Percentiles rank a stretch among this genome's conserved stretches.
These are phyloP conservation scores for Sporothrix euskadiensis DNA, from an alignment of 2,329 filamentous ascomycete species.

Conservation along the genomic window DNA sequence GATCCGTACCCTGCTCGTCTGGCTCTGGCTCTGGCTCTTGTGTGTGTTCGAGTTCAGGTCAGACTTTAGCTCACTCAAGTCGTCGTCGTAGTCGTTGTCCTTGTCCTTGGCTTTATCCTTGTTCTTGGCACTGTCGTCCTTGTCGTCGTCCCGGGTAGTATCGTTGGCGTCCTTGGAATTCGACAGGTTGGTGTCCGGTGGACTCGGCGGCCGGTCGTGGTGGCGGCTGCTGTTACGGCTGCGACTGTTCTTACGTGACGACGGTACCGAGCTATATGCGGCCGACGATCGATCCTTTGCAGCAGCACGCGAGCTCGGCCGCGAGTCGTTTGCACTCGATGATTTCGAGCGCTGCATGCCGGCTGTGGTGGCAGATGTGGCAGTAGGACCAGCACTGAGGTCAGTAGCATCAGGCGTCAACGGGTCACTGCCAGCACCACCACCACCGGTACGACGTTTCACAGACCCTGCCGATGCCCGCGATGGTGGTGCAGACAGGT, in stretches of 20 bases:
- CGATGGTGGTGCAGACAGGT: conserved; percentile 44
- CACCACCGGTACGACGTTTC: conserved; percentile 33
- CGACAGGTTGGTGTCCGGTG: conserved; percentile 63
- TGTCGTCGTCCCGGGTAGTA: conserved; percentile 13
- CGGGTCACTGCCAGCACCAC: conserved; percentile 49
- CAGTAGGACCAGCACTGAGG: conserved; percentile 49
- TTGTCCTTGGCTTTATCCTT: neutral
- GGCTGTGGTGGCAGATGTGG: too few relatives aligned
- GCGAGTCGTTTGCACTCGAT: conserved; percentile 30
- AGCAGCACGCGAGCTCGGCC: conserved; percentile 22
- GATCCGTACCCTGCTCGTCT: conserved; percentile 21
- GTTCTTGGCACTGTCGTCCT: neutral
- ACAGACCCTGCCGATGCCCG: conserved; percentile 5
- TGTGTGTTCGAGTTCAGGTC: conserved; percentile 7
- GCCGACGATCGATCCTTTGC: neutral
- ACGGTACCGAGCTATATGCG: conserved; percentile 39
- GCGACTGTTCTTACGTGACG: conserved; percentile 45
- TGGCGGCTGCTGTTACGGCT: conserved; percentile 37
- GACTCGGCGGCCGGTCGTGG: conserved; percentile 59
- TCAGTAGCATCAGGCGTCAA: conserved; percentile 73
- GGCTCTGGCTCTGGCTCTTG: conserved; percentile 14
- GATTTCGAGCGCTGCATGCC: conserved; percentile 53
- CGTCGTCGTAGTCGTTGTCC: conserved; percentile 12
- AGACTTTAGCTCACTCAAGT: conserved; percentile 37
- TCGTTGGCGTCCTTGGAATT: conserved; percentile 45